These are phyloP conservation scores for Conoideocrella luteorostrata DNA, from an alignment of 2,329 filamentous ascomycete species.

Conservation along the genomic window DNA sequence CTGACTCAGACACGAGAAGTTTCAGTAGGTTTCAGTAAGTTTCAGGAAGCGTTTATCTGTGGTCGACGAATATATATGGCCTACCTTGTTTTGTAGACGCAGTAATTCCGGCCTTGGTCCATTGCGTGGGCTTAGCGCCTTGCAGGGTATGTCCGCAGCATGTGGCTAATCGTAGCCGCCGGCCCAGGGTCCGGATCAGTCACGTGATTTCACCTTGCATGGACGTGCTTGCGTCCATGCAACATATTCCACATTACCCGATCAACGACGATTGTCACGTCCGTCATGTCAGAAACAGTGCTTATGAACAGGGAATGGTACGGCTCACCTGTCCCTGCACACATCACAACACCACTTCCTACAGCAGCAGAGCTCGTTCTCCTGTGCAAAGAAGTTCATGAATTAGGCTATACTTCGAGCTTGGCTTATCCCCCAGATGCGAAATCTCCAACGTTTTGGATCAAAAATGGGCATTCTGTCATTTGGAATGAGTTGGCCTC, in stretches of 20 bases:
- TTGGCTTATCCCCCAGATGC: neutral
- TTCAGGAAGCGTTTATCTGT: too few species aligned
- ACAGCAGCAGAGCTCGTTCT: neutral
- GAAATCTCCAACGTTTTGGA: slow-evolving; percentile 2
- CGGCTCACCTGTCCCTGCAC: neutral
- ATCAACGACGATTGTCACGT: neutral
- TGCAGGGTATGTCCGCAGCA: too few species aligned
- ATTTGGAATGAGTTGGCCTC: slow-evolving; percentile 4
- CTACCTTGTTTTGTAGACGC: neutral
- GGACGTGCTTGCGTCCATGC: neutral
- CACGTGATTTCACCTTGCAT: too few species aligned
- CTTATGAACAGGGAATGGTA: neutral
- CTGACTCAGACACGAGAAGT: neutral
- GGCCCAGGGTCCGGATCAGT: too few species aligned
- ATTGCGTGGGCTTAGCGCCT: too few species aligned
- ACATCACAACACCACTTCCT: neutral
- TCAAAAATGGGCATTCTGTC: slow-evolving; percentile 1
- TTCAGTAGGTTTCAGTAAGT: neutral
- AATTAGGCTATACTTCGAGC: neutral
- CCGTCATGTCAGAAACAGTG: neutral
- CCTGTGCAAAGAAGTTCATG: neutral
- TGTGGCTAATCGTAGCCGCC: too few species aligned
- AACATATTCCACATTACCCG: neutral
- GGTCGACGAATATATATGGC: neutral
- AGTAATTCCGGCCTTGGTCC: neutral